Evolutionary conservation across 139 green algal species (phyloP).

Genomic region (Picochlorum sp.): DNA sequence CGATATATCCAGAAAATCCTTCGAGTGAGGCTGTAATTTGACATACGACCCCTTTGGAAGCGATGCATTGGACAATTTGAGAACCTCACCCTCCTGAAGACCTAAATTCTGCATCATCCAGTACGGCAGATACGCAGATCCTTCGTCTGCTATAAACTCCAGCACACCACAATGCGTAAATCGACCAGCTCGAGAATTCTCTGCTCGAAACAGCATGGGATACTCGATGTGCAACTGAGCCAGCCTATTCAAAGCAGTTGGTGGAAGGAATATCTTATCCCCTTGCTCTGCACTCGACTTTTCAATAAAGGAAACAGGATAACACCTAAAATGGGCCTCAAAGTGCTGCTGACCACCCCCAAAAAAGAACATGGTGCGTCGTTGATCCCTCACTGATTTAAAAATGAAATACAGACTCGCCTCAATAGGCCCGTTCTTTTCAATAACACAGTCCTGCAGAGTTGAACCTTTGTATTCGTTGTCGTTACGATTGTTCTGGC

Average conservation of each 20-base stretch:
- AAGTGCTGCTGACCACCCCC: slow-evolving; percentile 40
- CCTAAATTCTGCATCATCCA: slow-evolving; percentile 99
- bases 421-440: slow-evolving; percentile 28
- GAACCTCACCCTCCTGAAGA: slow-evolving; percentile 80
- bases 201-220: slow-evolving; percentile 93
- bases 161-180: slow-evolving; percentile 94
- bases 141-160: slow-evolving; percentile 97
- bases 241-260: slow-evolving; percentile 87
- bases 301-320: slow-evolving; percentile 93
- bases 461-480: too few relatives aligned
- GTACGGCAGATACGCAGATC: slow-evolving; percentile 92
- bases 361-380: too few relatives aligned
- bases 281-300: slow-evolving; percentile 77
- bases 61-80: slow-evolving; percentile 69
- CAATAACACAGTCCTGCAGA: not conserved
- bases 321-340: slow-evolving; percentile 73
- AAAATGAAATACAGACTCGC: slow-evolving; percentile 3
- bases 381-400: too few relatives aligned
- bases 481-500: too few relatives aligned
- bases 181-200: slow-evolving; percentile 51
- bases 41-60: slow-evolving; percentile 92
- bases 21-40: slow-evolving; percentile 94
- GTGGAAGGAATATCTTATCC: slow-evolving; percentile 95
- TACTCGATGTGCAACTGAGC: slow-evolving; percentile 94
- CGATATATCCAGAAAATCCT: slow-evolving; percentile 93